A percentile compares a stretch with the other conserved stretches of the same genome.
Conservation (phyloP, 2,329 filamentous ascomycete species). For the Aotearoamyces nothofagi region DNA sequence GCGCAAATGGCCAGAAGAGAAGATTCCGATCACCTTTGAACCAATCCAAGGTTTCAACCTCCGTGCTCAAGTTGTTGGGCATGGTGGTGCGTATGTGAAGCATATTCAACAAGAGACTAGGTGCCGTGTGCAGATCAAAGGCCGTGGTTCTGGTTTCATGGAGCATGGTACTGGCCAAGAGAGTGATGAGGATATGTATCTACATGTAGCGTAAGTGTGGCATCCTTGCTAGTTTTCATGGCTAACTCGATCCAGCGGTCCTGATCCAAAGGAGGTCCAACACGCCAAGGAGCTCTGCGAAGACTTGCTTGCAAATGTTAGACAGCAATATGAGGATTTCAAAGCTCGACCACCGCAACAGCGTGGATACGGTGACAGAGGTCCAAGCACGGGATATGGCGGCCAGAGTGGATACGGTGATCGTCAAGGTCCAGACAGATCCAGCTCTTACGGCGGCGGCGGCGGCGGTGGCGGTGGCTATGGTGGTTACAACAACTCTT, state of each 20-base stretch:
- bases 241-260: conserved; percentile 43
- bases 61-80: conserved; percentile 87
- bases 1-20: conserved; percentile 99
- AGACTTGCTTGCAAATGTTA: conserved; percentile 75
- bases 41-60: conserved; percentile 91
- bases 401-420: conserved; percentile 34
- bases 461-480: conserved; percentile 24
- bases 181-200: conserved; percentile 91
- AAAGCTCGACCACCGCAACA: conserved; percentile 61
- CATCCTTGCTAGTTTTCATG: not conserved
- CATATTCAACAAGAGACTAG: conserved; percentile 93
- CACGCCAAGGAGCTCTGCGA: conserved; percentile 80
- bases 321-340: conserved; percentile 79
- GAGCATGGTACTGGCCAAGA: conserved; percentile 79
- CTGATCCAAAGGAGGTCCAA: conserved; percentile 73
- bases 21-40: conserved; percentile 80
- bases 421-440: conserved; percentile 29
- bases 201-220: conserved; percentile 80
- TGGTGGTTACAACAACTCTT: conserved; percentile 19
- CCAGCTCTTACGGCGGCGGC: conserved; percentile 24
- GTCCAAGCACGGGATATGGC: conserved; percentile 22
- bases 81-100: conserved; percentile 90
- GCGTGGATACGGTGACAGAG: conserved; percentile 35
- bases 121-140: conserved; percentile 96
- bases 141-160: conserved; percentile 85